Evolutionary conservation across 108 stramenopile genomes (phyloP).

Genomic region (Epithemia pelagica): DNA sequence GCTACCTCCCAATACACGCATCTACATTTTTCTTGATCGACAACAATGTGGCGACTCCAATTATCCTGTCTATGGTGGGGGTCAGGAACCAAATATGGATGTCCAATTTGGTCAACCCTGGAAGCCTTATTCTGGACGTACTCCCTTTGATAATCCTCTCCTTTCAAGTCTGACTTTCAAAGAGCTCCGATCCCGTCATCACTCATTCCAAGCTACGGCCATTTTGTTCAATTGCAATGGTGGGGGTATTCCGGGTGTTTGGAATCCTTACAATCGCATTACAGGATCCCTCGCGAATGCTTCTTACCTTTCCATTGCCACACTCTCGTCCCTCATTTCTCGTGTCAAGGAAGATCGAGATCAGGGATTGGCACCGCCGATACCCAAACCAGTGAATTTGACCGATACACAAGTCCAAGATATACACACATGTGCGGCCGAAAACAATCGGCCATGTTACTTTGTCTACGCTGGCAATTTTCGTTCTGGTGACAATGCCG

Average conservation of each 20-base stretch:
- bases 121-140: too few species aligned
- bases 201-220: neutral
- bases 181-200: neutral
- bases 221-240: conserved; percentile 8
- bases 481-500: neutral
- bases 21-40: conserved; percentile 31
- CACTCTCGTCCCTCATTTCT: too few species aligned
- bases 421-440: neutral
- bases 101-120: conserved; percentile 9
- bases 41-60: conserved; percentile 26
- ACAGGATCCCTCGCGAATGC: too few species aligned
- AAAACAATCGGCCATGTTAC: neutral
- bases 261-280: neutral
- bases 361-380: conserved; percentile 17
- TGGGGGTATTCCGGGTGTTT: neutral
- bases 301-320: neutral
- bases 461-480: too few species aligned
- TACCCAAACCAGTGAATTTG: conserved; percentile 4
- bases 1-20: conserved; percentile 1
- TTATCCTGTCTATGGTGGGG: conserved; percentile 26
- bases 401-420: neutral
- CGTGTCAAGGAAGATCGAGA: neutral
- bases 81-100: neutral
- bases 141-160: neutral
- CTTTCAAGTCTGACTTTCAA: neutral